Base-by-base conservation (phyloP, 345 rosid species). In the Nasturtium officinale region DNA sequence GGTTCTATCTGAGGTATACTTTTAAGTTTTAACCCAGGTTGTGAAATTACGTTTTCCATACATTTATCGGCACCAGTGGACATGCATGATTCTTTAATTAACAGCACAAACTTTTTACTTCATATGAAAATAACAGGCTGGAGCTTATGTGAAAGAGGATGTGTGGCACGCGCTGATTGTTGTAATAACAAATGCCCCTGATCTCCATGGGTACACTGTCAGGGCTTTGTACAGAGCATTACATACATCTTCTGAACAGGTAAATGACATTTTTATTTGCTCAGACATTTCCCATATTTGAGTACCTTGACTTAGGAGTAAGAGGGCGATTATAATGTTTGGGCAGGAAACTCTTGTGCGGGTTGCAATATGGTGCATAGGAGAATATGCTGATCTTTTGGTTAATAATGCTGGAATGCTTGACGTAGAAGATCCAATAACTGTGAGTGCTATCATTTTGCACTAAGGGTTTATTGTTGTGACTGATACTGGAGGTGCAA, bases 331-430 rank as follows among this genome's bases (percentile, higher is more conserved):
- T 74, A 57, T 72, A 56, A 66, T 80, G 64, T 60, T 60, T 70
- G 66, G 51, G 77, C 83, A 89, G 97, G 97, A 89, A 90, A 82
- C 79, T 75, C 96, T 95, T 78, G 91, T 86, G 77, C 91, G 91
- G 52, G 96, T 91, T 73, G 97, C 96, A 56, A 86, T 88, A 62
- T 95, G 97, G 97, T 89, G 99, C 82, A 83, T 95, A 60, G 97
- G 99, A 73, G 97, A 95, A 82, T 95, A 91, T 75, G 97, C 96
- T 71, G 99, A 95, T 78, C 69, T 95, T 84, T 77, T 95, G 87
- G 91, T 91, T 54, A 88, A 88, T 52, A 90, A 86, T 84, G 69
- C 62, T 28, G 97, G 99, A 70, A 84, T 91, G 90, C 93, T 95
- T 78, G 82, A 80, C 67, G 55, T 88, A 42, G 97, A 95, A 81